A percentile compares a stretch with the other conserved stretches of the same genome.
phyloP scores from a whole-genome alignment of 2,329 filamentous ascomycete genomes.

The Biscogniauxia mediterranea region DNA sequence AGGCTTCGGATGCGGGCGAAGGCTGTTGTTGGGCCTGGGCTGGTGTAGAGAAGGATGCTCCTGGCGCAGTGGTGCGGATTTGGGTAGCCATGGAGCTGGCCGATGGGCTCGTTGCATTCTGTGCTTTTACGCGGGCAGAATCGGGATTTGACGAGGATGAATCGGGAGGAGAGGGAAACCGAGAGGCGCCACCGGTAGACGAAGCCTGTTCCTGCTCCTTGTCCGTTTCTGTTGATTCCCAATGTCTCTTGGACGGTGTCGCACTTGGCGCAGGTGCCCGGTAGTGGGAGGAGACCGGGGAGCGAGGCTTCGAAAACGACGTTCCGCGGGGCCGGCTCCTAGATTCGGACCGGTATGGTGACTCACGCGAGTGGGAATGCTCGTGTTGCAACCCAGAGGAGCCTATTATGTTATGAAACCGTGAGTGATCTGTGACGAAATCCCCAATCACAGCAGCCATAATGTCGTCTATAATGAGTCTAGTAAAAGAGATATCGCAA shows the following conservation, averaged over 20 bases:
- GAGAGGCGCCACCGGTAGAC: constrained; percentile 42
- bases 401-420: constrained; percentile 69
- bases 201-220: constrained; percentile 25
- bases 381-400: constrained; percentile 45
- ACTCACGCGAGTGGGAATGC: constrained; percentile 47
- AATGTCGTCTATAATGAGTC: constrained; percentile 35
- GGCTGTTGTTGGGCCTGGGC: constrained; percentile 30
- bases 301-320: constrained; percentile 23
- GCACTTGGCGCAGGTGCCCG: constrained; percentile 22
- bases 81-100: constrained; percentile 49
- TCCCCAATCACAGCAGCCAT: constrained; percentile 69
- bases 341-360: constrained; percentile 38
- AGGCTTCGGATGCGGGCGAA: constrained; percentile 28
- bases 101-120: constrained; percentile 40
- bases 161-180: constrained; percentile 54
- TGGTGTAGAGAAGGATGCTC: constrained; percentile 23
- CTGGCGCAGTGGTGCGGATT: constrained; percentile 27
- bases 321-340: constrained; percentile 33
- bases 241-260: constrained; percentile 30
- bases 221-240: constrained; percentile 27
- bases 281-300: constrained; percentile 24
- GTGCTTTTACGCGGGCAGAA: constrained; percentile 36
- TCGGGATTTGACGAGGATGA: constrained; percentile 49
- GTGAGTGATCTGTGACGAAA: constrained; percentile 69
- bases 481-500: constrained; percentile 2